A percentile compares a stretch with the other conserved stretches of the same genome.
Conservation (phyloP, 305 asterid species). For the Withania somnifera region DNA sequence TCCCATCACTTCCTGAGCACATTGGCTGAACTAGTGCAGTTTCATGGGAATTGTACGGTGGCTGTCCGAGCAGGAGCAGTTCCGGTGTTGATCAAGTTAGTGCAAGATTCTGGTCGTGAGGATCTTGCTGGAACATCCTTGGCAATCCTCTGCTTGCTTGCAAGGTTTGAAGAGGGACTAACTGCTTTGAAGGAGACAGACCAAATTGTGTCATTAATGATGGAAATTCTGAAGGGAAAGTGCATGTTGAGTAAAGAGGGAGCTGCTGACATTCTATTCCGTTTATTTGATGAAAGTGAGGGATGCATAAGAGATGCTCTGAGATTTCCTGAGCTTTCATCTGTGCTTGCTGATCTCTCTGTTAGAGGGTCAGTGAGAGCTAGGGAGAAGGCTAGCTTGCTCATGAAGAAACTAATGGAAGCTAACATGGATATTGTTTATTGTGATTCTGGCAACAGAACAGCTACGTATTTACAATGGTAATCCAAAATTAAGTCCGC, state of each 20-base stretch:
- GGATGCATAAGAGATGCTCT: constrained; percentile 41
- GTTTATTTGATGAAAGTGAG: constrained; percentile 60
- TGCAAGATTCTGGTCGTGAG: constrained; percentile 28
- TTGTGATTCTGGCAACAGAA: not conserved
- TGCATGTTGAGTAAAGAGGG: constrained; percentile 64
- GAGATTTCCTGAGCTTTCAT: constrained; percentile 37
- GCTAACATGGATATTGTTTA: constrained; percentile 12
- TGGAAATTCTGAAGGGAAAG: constrained; percentile 39
- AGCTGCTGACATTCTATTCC: constrained; percentile 49
- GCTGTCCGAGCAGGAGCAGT: constrained; percentile 61
- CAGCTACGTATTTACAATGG: constrained; percentile 2
- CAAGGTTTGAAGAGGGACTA: constrained; percentile 68
- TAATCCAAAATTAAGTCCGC: not conserved
- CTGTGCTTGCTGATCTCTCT: constrained; percentile 60
- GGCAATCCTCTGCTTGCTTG: constrained; percentile 40
- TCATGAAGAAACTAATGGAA: constrained; percentile 62
- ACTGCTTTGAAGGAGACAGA: constrained; percentile 32
- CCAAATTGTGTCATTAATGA: constrained; percentile 28
- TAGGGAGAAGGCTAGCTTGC: constrained; percentile 46
- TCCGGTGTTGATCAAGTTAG: constrained; percentile 34
- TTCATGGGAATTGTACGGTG: constrained; percentile 73
- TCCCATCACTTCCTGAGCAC: constrained; percentile 63
- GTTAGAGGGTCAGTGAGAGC: constrained; percentile 55
- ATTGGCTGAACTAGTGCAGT: constrained; percentile 64
- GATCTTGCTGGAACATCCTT: constrained; percentile 62